These are phyloP conservation scores for Picocystis sp. DNA, from an alignment of 163 green algal species.

Conservation along the genomic window DNA sequence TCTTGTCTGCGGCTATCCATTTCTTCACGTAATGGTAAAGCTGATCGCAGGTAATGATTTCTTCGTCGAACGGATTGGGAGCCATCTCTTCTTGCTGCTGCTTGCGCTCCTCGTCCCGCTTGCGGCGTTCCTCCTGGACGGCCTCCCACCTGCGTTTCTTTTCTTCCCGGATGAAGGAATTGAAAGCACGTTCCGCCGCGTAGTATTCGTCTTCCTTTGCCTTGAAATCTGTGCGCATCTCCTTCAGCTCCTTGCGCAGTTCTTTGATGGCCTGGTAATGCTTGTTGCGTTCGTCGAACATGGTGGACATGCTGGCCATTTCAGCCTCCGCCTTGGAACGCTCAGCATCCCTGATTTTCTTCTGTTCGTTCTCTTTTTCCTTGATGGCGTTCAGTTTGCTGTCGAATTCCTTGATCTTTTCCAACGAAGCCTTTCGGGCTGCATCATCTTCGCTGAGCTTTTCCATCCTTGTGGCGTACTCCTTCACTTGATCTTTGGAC, in stretches of 20 bases:
- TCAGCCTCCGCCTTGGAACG: slow-evolving; percentile 28
- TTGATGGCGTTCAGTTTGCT: slow-evolving; percentile 33
- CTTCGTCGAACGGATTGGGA: slow-evolving; percentile 31
- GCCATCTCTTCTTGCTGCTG: slow-evolving; percentile 26
- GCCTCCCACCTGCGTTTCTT: slow-evolving; percentile 7
- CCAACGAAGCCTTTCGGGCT: slow-evolving; percentile 11
- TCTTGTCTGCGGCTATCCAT: slow-evolving; percentile 1
- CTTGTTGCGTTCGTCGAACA: slow-evolving; percentile 34
- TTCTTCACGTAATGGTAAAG: slow-evolving; percentile 14
- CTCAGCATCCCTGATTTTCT: slow-evolving; percentile 19
- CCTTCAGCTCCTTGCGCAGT: slow-evolving; percentile 13
- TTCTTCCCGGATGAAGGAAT: slow-evolving; percentile 14
- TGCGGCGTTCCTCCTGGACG: slow-evolving; percentile 25
- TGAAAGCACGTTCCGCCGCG: slow-evolving; percentile 1
- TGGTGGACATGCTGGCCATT: slow-evolving; percentile 21
- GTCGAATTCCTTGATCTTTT: slow-evolving; percentile 28
- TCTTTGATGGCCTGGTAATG: slow-evolving; percentile 33
- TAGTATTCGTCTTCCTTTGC: slow-evolving; percentile 30
- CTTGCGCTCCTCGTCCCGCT: slow-evolving; percentile 23
- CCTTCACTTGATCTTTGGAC: slow-evolving; percentile 27
- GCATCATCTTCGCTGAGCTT: slow-evolving; percentile 27
- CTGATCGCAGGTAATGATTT: slow-evolving; percentile 18
- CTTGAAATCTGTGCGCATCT: slow-evolving; percentile 31
- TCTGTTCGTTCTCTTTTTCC: slow-evolving; percentile 20
- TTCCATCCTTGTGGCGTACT: slow-evolving; percentile 31